phyloP scores from a whole-genome alignment of 352 stramenopile genomes.

The Pythium coloratum region DNA sequence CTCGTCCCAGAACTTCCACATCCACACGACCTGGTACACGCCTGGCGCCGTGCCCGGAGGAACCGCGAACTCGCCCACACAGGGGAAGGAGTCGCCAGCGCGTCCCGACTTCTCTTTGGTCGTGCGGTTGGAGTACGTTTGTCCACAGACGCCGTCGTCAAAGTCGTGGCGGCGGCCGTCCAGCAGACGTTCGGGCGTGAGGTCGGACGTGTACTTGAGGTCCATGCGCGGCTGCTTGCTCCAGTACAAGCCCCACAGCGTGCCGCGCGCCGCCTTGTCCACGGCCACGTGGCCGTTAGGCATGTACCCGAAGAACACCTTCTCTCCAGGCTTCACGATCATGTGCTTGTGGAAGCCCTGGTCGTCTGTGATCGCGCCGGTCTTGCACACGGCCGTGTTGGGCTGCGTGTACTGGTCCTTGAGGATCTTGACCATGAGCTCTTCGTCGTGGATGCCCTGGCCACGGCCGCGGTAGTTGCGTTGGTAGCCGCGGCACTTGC shows the following conservation, averaged over 20 bases:
- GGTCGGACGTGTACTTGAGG: constrained; percentile 41
- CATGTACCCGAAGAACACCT: constrained; percentile 55
- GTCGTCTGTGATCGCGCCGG: constrained; percentile 29
- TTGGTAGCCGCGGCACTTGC: constrained; percentile 54
- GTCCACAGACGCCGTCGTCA: constrained; percentile 57
- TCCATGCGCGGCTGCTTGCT: constrained; percentile 33
- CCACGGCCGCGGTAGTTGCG: constrained; percentile 56
- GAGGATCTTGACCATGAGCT: constrained; percentile 52
- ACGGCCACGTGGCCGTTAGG: constrained; percentile 63
- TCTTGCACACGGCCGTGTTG: constrained; percentile 32
- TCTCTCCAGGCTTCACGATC: constrained; percentile 28
- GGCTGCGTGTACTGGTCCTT: constrained; percentile 35
- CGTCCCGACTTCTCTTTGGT: constrained; percentile 28
- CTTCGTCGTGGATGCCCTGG: constrained; percentile 28
- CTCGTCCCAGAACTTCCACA: constrained; percentile 54
- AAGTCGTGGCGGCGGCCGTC: constrained; percentile 59
- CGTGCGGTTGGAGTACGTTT: constrained; percentile 33
- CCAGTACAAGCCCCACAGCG: constrained; percentile 61
- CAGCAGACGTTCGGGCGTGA: constrained; percentile 46
- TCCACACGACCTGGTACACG: constrained; percentile 64
- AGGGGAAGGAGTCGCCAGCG: constrained; percentile 47
- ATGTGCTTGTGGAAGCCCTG: constrained; percentile 32
- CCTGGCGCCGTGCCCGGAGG: constrained; percentile 37
- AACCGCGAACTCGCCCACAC: constrained; percentile 43
- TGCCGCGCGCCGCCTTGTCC: constrained; percentile 50